Base-by-base conservation (phyloP, 2,329 filamentous ascomycete species). In the Samsoniella hepiali region DNA sequence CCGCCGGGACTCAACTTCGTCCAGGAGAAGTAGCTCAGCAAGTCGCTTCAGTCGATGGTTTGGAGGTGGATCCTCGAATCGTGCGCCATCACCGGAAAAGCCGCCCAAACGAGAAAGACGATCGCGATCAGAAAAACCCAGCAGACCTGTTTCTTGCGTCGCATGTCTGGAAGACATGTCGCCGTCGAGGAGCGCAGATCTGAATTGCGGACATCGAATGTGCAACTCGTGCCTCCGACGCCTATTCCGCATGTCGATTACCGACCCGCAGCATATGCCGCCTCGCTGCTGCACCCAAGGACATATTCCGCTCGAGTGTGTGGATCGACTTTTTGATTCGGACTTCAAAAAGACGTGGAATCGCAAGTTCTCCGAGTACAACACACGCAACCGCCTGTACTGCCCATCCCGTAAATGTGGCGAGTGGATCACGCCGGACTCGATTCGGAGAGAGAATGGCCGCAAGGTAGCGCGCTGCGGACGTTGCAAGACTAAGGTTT, bases 291-390 rank as follows among this genome's bases (percentile, higher is more conserved):
- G 92, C 75, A 89, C 85, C 3, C 71, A 83, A 27, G 85, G 91
- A 13, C 84, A 86, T 68, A 96, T 96, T 64, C 86, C 89, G 0
- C 77, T 93, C 7, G 88, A 87, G 68, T 87, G 92, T 72, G 92
- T 94, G 34, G 90, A 94, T 13, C 82, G 82, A 31, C 79, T 95
- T 8, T 93, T 96, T 71, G 85, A 91, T 70, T 72, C 81, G 63
- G 81, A 83, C 60, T 94, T 95, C 80, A 94, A 95, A 77, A 85
- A 81, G 67, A 81, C 80, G 1, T 96, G 91, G 91, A 94, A 95
- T 72, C 84, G 83, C 64, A 94, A 92, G 70, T 95, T 88, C 71
- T 81, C 87, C 68, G 91, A 96, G 72, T 91, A 86, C 69, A 88
- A 89, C 5, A 88, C 88, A 0, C 85, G 84, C 58, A 91, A 91